phyloP scores from a whole-genome alignment of 805 yeast genomes.

The Tetrapisispora arboricola region DNA sequence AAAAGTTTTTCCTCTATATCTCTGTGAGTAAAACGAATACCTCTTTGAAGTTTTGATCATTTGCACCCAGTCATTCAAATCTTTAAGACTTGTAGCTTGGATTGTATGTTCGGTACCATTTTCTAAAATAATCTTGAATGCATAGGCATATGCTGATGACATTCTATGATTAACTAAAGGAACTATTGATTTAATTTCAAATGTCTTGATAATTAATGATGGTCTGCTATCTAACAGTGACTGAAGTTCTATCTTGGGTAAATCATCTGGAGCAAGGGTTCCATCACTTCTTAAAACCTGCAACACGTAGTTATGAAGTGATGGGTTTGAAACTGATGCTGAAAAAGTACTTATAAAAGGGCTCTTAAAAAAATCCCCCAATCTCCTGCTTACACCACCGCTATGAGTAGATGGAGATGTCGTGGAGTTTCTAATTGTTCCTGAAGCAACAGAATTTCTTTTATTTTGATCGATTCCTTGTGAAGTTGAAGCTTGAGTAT shows the following conservation, averaged over 20 bases:
- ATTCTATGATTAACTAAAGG: conserved; percentile 29
- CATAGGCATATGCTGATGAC: conserved; percentile 12
- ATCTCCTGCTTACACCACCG: conserved; percentile 32
- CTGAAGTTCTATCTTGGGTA: conserved; percentile 44
- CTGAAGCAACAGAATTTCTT: conserved; percentile 18
- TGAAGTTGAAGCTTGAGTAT: too few relatives aligned
- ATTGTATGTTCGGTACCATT: conserved; percentile 48
- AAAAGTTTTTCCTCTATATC: conserved; percentile 31
- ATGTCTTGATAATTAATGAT: conserved; percentile 34
- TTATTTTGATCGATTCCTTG: conserved; percentile 9
- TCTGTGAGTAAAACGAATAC: conserved; percentile 34
- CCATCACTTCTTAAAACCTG: conserved; percentile 31
- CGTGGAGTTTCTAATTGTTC: conserved; percentile 14
- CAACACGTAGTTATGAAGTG: conserved; percentile 22
- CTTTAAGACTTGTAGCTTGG: conserved; percentile 54
- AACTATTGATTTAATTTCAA: conserved; percentile 30
- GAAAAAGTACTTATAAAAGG: conserved; percentile 44
- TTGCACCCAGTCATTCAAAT: conserved; percentile 66
- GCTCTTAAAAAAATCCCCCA: conserved; percentile 53
- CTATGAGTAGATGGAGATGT: conserved; percentile 12
- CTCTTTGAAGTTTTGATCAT: conserved; percentile 32
- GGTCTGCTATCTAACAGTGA: conserved; percentile 44
- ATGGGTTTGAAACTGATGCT: conserved; percentile 21
- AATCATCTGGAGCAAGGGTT: conserved; percentile 37
- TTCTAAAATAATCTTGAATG: conserved; percentile 35